phyloP scores from a whole-genome alignment of 2,329 filamentous ascomycete species.

The Aciculosporium take region DNA sequence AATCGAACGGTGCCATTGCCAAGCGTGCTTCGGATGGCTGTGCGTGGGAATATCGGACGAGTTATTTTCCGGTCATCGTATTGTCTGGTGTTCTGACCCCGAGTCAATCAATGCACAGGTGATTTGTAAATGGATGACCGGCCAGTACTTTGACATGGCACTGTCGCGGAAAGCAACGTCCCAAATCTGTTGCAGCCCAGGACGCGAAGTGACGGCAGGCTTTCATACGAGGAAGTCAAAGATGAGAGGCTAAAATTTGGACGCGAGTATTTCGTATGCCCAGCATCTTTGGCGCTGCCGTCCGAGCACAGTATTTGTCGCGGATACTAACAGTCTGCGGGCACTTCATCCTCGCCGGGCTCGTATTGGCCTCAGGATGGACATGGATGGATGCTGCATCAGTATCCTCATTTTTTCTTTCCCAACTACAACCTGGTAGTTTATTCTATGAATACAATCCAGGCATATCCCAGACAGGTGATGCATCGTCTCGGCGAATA shows the following conservation, averaged over 20 bases:
- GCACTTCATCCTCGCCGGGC: background rate
- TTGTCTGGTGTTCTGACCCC: background rate
- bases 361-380: background rate
- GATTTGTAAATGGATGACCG: background rate
- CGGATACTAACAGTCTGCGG: background rate
- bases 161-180: no score
- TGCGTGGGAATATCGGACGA: background rate
- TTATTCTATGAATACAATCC: constrained; percentile 3
- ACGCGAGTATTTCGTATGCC: background rate
- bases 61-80: background rate
- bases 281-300: background rate
- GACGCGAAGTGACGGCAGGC: no score
- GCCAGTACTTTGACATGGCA: no score
- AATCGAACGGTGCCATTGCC: background rate
- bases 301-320: background rate
- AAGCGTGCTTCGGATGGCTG: background rate
- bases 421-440: background rate
- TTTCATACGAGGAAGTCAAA: no score
- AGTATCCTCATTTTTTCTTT: background rate
- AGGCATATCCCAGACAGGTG: background rate
- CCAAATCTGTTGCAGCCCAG: no score
- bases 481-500: background rate
- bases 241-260: no score
- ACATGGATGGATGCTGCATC: background rate
- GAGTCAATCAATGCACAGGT: background rate